These are phyloP conservation scores for Malbranchea zuffiana DNA, from an alignment of 2,329 filamentous ascomycete genomes.

Conservation along the genomic window DNA sequence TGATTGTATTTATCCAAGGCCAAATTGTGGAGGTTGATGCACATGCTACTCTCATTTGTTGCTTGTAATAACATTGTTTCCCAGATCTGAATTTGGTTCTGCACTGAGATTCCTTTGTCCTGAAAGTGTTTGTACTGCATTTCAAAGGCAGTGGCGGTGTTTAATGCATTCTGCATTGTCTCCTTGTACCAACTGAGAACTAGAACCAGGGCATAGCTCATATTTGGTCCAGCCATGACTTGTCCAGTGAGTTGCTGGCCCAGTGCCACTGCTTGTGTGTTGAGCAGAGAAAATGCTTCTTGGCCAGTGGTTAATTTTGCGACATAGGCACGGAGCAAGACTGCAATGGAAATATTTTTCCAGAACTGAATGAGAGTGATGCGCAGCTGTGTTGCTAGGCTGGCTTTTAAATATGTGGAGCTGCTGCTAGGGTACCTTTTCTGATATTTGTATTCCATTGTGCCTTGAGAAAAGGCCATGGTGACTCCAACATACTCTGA, in stretches of 20 bases:
- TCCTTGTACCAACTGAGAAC: background rate
- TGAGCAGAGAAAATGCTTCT: background rate
- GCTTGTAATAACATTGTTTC: conserved; percentile 4
- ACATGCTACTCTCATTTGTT: background rate
- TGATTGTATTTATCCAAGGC: conserved; percentile 1
- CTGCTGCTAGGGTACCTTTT: background rate
- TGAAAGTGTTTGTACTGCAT: conserved; percentile 3
- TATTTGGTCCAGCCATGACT: background rate
- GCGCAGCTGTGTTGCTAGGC: conserved; percentile 1
- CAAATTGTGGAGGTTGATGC: background rate
- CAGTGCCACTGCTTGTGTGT: conserved; percentile 2
- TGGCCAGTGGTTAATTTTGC: background rate
- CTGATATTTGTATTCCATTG: background rate
- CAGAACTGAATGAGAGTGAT: conserved; percentile 2
- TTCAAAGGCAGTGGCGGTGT: background rate
- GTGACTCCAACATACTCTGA: background rate
- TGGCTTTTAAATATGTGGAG: background rate
- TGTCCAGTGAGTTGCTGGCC: conserved; percentile 5
- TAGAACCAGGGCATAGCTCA: conserved; percentile 2
- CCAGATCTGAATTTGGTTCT: background rate
- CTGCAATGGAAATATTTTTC: background rate
- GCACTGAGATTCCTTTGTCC: background rate
- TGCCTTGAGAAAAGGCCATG: background rate
- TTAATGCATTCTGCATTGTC: background rate
- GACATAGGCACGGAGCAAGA: background rate